Base-by-base conservation (phyloP, 441 rosid genomes). In the Euphorbia celastroides region DNA sequence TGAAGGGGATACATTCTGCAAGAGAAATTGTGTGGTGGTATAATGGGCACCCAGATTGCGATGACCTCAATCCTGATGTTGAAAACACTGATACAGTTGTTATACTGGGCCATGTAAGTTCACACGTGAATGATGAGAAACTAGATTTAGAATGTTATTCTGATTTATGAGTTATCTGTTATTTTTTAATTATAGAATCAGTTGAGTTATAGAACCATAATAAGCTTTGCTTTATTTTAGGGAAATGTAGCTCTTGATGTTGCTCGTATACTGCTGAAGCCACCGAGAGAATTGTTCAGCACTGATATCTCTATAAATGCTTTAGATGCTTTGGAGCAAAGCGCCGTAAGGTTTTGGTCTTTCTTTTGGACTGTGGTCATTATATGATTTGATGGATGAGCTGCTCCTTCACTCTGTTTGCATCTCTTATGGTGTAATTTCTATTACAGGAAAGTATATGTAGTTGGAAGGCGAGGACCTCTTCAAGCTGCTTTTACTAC, bases 1-100 rank as follows among this genome's bases (percentile, higher is more conserved):
- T 89, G 76, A 61, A 34, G 28, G 97, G 96, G 50, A 70, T 94
- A 77, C 80, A 82, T 80, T 89, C 96, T 0, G 96, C 99, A 31
- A 86, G 96, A 79, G 96, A 94, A 84, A 88, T 94, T 74, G 96
- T 94, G 51, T 91, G 97, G 96, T 89, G 97, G 96, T 91, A 93
- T 78, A 94, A 88, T 75, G 97, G 96, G 60, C 99, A 91, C 71
- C 97, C 94, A 0, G 89, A 91, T 69, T 76, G 84, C 77, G 81
- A 79, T 65, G 56, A 81, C 75, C 72, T 88, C 63, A 74, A 80
- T 76, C 96, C 86, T 72, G 87, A 86, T 82, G 78, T 94, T 84
- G 80, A 74, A 79, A 79, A 78, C 60, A 77, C 96, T 7, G 84
- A 89, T 72, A 86, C 86, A 59, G 96, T 89, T 74, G 83, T 88